Evolutionary conservation across 306 rosid genomes (phyloP).

Genomic region (Sindora glabra): DNA sequence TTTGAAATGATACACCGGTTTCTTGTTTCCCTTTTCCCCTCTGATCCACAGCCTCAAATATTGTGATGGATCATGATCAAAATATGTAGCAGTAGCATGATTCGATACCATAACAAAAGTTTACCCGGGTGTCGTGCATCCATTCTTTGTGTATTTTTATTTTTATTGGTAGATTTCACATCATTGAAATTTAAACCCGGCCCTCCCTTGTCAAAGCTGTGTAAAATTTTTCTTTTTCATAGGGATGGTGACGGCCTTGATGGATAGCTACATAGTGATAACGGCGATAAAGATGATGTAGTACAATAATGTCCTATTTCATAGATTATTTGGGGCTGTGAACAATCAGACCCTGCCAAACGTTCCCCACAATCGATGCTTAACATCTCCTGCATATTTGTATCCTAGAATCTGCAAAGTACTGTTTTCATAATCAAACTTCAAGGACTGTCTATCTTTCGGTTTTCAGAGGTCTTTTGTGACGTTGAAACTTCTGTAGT

Average conservation of each 20-base stretch:
- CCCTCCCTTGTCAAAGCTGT: constrained; percentile 21
- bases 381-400: background rate
- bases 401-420: background rate
- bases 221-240: constrained; percentile 8
- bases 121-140: constrained; percentile 16
- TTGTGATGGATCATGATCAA: constrained; percentile 36
- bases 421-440: background rate
- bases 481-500: too few species aligned
- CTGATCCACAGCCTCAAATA: constrained; percentile 56
- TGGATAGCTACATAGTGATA: constrained; percentile 26
- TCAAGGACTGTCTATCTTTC: background rate
- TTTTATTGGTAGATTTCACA: constrained; percentile 18
- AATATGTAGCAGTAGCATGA: constrained; percentile 7
- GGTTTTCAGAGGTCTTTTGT: too few species aligned
- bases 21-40: constrained; percentile 55
- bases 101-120: background rate
- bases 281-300: constrained; percentile 31
- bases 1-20: constrained; percentile 89
- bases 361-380: background rate
- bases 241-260: constrained; percentile 22
- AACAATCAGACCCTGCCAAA: background rate
- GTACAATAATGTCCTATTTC: background rate
- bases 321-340: background rate
- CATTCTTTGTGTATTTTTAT: constrained; percentile 21
- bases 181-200: constrained; percentile 12